Conservation (phyloP, 2,329 filamentous ascomycete genomes). For the Hypoxylon sp. region DNA sequence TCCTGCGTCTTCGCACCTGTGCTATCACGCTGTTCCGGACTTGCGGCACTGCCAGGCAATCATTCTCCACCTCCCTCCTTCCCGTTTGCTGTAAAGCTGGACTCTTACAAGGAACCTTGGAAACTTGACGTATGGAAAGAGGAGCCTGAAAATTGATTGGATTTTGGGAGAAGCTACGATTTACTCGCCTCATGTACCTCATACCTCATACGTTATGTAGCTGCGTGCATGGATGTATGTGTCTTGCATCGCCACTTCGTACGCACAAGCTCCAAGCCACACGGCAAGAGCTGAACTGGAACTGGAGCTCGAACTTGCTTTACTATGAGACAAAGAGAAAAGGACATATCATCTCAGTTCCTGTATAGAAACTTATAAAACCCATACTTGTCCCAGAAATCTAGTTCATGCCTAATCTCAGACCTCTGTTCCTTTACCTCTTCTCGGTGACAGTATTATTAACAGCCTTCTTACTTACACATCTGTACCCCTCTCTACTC, state of each 20-base stretch:
- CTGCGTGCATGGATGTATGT: background rate
- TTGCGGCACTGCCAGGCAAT: background rate
- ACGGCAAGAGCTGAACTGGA: slow-evolving; percentile 14
- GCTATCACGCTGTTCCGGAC: slow-evolving; percentile 9
- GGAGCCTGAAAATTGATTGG: slow-evolving; percentile 12
- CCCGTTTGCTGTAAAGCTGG: background rate
- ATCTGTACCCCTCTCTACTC: slow-evolving; percentile 41
- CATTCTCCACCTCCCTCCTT: background rate
- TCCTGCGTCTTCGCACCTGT: slow-evolving; percentile 14
- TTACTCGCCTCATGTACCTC: slow-evolving; percentile 3
- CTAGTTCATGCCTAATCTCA: slow-evolving; percentile 30
- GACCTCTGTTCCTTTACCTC: slow-evolving; percentile 34
- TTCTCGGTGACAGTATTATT: slow-evolving; percentile 45
- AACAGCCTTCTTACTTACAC: slow-evolving; percentile 41
- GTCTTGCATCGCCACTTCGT: slow-evolving; percentile 24
- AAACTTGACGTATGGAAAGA: background rate
- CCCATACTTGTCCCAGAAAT: background rate
- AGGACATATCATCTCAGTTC: slow-evolving; percentile 3
- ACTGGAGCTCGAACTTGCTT: slow-evolving; percentile 1
- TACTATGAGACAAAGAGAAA: slow-evolving; percentile 15
- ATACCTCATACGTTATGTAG: too few relatives aligned
- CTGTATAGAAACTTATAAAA: slow-evolving; percentile 27
- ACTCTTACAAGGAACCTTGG: background rate
- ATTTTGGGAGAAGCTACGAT: slow-evolving; percentile 7
- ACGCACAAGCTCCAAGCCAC: slow-evolving; percentile 31